Conservation (phyloP, 176 grass and related monocot genomes). For the Oryza longistaminata region DNA sequence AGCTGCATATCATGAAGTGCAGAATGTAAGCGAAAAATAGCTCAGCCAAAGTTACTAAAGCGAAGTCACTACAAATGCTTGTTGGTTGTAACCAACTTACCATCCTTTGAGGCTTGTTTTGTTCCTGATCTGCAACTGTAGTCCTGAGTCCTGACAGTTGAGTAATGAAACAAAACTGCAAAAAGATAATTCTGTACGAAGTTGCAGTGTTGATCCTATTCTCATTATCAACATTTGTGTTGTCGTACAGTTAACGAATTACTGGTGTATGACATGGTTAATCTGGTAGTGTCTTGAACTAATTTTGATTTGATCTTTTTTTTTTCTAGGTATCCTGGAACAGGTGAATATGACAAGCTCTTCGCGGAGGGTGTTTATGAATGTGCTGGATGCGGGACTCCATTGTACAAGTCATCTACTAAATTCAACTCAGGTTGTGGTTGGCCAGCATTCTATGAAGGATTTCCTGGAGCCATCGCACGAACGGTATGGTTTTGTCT, state of each 20-base stretch:
- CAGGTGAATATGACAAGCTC: constrained; percentile 79
- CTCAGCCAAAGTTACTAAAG: not conserved
- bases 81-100: constrained; percentile 1
- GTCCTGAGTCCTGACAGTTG: not conserved
- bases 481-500: constrained; percentile 41
- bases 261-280: not conserved
- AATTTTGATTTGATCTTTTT: constrained; percentile 1
- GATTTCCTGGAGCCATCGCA: constrained; percentile 83
- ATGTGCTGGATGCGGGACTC: constrained; percentile 84
- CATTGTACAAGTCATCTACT: constrained; percentile 84
- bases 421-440: constrained; percentile 96
- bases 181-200: not conserved
- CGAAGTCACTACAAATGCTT: not conserved
- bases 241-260: not conserved
- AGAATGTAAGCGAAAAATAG: not conserved
- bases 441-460: constrained; percentile 93
- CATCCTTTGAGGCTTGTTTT: not conserved
- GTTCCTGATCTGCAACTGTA: not conserved
- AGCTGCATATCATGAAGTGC: not conserved
- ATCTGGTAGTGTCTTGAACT: constrained; percentile 22
- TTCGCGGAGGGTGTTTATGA: constrained; percentile 63
- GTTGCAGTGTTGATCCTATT: not conserved
- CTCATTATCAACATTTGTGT: constrained; percentile 3
- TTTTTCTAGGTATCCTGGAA: constrained; percentile 71
- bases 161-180: not conserved